Conservation (phyloP, 805 yeast species). For the Ogataea corticis region DNA sequence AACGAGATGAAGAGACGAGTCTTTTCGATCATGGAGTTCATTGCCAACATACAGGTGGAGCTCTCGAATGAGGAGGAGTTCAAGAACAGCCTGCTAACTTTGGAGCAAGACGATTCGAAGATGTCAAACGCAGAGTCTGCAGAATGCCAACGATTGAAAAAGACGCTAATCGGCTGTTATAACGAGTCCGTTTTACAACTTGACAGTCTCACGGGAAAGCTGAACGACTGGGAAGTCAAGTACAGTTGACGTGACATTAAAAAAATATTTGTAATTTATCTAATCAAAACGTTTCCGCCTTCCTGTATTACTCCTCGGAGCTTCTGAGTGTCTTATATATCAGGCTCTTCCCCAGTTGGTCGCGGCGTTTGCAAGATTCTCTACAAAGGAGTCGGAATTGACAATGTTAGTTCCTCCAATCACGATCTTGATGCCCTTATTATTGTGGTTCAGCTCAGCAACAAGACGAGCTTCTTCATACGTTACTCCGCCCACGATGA, state of each 20-base stretch:
- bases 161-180: constrained; percentile 48
- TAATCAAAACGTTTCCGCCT: background rate
- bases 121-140: constrained; percentile 11
- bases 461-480: constrained; percentile 88
- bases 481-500: constrained; percentile 85
- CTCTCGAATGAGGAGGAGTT: constrained; percentile 70
- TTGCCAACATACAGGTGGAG: constrained; percentile 84
- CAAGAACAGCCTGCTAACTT: constrained; percentile 37
- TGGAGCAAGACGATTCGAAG: constrained; percentile 37
- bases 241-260: constrained; percentile 42
- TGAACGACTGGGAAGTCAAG: constrained; percentile 77
- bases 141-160: constrained; percentile 34
- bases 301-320: too few species aligned
- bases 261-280: background rate
- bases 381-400: constrained; percentile 45
- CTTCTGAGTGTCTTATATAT: too few species aligned
- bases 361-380: constrained; percentile 25
- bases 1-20: constrained; percentile 86
- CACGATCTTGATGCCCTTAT: constrained; percentile 60
- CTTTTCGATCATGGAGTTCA: constrained; percentile 87
- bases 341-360: constrained; percentile 21
- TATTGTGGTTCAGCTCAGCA: constrained; percentile 62
- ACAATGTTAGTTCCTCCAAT: constrained; percentile 78
- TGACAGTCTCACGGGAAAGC: constrained; percentile 71
- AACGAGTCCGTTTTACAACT: constrained; percentile 62